phyloP scores from a whole-genome alignment of 305 asterid species.

The Fraxinus albicans region DNA sequence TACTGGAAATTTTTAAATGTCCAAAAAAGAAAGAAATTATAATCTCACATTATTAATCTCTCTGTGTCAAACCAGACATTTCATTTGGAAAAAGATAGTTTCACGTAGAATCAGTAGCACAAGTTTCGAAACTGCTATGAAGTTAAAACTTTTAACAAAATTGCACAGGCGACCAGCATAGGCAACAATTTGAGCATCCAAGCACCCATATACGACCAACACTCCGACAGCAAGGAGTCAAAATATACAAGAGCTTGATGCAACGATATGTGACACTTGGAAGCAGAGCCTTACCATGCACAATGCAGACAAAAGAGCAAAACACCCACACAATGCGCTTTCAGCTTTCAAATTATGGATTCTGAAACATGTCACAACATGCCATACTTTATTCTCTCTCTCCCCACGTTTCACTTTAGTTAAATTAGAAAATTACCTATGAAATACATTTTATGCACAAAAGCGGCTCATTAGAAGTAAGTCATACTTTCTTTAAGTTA shows the following conservation, averaged over 20 bases:
- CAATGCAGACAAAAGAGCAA: not conserved
- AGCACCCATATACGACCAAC: not conserved
- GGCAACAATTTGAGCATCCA: not conserved
- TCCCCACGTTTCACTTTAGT: not conserved
- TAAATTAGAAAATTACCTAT: not conserved
- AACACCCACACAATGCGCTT: not conserved
- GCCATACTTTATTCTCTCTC: not conserved
- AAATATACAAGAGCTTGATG: not conserved
- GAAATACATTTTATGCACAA: not conserved
- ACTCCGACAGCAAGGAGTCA: not conserved
- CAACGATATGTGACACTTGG: not conserved
- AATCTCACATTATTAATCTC: not conserved
- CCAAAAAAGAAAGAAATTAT: not conserved
- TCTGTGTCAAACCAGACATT: not conserved
- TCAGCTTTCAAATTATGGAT: not conserved
- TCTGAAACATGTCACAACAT: not conserved
- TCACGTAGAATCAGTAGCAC: not conserved
- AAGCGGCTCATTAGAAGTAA: not conserved
- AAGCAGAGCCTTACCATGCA: not conserved
- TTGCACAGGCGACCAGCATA: not conserved
- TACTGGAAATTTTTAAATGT: not conserved
- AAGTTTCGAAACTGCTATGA: not conserved
- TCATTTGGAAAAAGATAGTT: not conserved
- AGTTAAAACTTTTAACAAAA: slow-evolving; percentile 6
- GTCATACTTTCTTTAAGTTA: not conserved